Evolutionary conservation across 176 grass and related monocot species (phyloP).

Genomic region (Triticum urartu): DNA sequence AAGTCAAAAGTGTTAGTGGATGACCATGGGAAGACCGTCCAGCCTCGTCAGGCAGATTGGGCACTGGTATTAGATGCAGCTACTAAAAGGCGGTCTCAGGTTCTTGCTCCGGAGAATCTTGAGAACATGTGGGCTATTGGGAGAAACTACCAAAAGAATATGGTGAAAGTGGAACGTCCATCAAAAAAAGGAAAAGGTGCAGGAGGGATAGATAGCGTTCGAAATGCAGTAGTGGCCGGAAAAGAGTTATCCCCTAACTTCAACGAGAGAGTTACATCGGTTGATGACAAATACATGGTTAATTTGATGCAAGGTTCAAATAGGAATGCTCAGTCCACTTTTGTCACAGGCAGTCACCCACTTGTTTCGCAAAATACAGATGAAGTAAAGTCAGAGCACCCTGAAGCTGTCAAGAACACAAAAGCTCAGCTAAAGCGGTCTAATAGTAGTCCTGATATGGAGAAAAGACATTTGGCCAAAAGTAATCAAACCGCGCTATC

Average conservation of each 20-base stretch:
- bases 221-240: constrained; percentile 34
- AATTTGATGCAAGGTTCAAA: constrained; percentile 78
- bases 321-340: constrained; percentile 51
- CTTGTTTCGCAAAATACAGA: constrained; percentile 46
- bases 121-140: constrained; percentile 99
- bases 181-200: constrained; percentile 37
- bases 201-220: constrained; percentile 17
- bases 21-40: constrained; percentile 28
- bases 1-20: constrained; percentile 39
- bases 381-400: constrained; percentile 40
- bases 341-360: constrained; percentile 38
- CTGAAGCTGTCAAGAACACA: constrained; percentile 24
- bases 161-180: constrained; percentile 48
- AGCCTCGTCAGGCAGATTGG: constrained; percentile 70
- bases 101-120: constrained; percentile 98
- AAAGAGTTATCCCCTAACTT: constrained; percentile 72
- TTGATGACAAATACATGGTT: constrained; percentile 97
- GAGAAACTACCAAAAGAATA: constrained; percentile 96
- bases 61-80: constrained; percentile 76
- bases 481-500: constrained; percentile 44
- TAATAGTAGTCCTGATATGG: constrained; percentile 88
- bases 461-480: constrained; percentile 49
- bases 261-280: constrained; percentile 67
- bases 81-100: constrained; percentile 82
- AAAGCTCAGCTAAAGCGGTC: constrained; percentile 78